Evolutionary conservation across 306 rosid species (phyloP), one percentile per base, ranked within the genome.

Genomic region (Canavalia gladiata): DNA sequence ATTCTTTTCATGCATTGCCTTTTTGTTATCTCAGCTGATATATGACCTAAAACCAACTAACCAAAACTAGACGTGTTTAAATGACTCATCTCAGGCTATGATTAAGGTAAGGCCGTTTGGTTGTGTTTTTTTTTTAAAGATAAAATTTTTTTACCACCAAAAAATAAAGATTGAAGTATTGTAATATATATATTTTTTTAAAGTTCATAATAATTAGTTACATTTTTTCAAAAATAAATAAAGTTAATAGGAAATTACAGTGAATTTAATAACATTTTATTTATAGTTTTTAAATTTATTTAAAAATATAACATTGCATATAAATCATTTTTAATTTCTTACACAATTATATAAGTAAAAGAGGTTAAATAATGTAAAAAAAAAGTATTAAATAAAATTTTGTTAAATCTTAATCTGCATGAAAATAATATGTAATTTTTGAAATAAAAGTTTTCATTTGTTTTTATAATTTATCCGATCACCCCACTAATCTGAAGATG

Each of bases 21-120:
- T 82, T 43, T 78, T 82, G 13, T 34, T 47, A 70, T 70, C 77
- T 75, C 49, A 63, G 47, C 76, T 70, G 67, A 29, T 50, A 29
- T 47, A 66, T 72, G 76, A 72, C 66, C 56, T 66, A 39, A 71
- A 77, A 33, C 46, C 70, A 75, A 74, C 35, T 46, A 67, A 57
- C 76, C 47, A 30, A 82, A 82, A 72, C 37, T 29, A 33, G 70
- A 29, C 54, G 67, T 64, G 72, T 72, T 78, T 72, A 66, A 65
- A 73, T 41, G 59, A 35, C 30, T 74, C 54, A 60, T 74, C 79
- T 45, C 33, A 52, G 13, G 4, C 30, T 78, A 68, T 35, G 65
- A 34, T 75, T 75, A 45, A 46, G 75, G 70, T 63, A 45, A 4
- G 81, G 52, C 8, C 33, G 8, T 39, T 77, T 52, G 66, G 29